Evolutionary conservation across 768 basidiomycete genomes (phyloP), one percentile per base, ranked within the genome.

Genomic region (Sistotremastrum niveocremeum): DNA sequence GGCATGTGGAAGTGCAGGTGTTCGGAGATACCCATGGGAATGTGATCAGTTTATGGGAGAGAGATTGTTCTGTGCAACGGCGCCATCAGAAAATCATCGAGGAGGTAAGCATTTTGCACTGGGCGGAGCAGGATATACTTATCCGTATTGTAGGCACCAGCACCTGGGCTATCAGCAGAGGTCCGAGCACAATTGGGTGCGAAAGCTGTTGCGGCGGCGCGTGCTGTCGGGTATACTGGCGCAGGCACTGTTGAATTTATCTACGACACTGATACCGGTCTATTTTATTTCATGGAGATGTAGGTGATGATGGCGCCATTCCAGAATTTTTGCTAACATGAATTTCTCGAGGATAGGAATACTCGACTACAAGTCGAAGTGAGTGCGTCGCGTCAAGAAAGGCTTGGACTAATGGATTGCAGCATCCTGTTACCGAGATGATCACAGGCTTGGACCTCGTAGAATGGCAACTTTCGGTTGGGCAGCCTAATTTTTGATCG

Each of bases 241-340:
- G 89, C 89, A 7, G 88, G 88, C 4, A 91, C 88, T 0, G 86
- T 93, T n/a, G 91, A 97, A 59, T 95, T 97, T 55, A 94, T 97
- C 52, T 89, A 94, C 52, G 91, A 97, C 60, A 91, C 88, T 51
- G 83, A 91, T 58, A 85, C 84, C 6, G 64, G 75, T 46, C 71
- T 77, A 49, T 94, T 94, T 61, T 95, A 81, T 57, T 95, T 95
- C 59, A 93, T 93, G 90, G 91, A 95, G 63, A 94, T 94, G 87
- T 81, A 53, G 44, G 81, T 29, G 10, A 2, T 20, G 20, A 20
- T 20, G 20, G 20, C 20, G 20, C 20, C 20, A 20, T 20, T 2
- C 2, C 10, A 11, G 9, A 9, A 29, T 57, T 29, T 44, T 31
- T 36, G 29, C 28, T 40, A 7, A 8, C 7, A 34, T 2, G 34